Evolutionary conservation across 768 basidiomycete genomes (phyloP), one percentile per base, ranked within the genome.

Genomic region (Sutorius australiensis): DNA sequence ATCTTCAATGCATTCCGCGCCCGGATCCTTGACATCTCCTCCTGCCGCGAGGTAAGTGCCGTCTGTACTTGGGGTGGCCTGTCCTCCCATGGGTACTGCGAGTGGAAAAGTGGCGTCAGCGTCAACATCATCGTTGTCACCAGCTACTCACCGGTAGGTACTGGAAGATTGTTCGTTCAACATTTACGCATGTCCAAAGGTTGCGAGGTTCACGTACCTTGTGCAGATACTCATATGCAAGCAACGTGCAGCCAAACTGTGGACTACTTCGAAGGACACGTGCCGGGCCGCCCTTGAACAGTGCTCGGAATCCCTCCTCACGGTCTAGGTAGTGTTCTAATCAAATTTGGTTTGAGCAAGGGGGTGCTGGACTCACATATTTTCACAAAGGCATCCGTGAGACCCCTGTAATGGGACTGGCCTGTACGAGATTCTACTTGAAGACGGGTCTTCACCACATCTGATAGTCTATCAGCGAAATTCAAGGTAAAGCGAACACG

Each of bases 391-490:
- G 93, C 95, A 70, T 99, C 95, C 14, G 75, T 68, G 36, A 97
- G 70, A 41, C 97, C 95, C 68, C 89, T 90, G 76, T 99, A 99
- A 54, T 85, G 75, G 6, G 93, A 89, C 67, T 98, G 84, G 11
- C 97, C 97, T 63, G 88, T 86, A 58, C 87, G 81, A 39, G 92
- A 88, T 68, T 98, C 97, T 11, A 92, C 87, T 68, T 98, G 95
- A 59, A 98, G 74, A 43, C 95, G 83, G 14, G 97, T 98, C 80
- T 99, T 98, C 66, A 98, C 90, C 56, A 98, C 97, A 72, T 99
- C 95, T 89, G 68, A 54, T 45, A 24, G 30, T 30, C 32, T 48
- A 50, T 63, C 60, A 70, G 55, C 43, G 28, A 31, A 27, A 33
- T 46, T n/a, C 28, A n/a, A 24, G 54, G 60, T 21, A 50, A 41